Percentiles rank a stretch among this genome's conserved stretches.
phyloP scores from a whole-genome alignment of 208 protist species.

The Strigomonas culicis region DNA sequence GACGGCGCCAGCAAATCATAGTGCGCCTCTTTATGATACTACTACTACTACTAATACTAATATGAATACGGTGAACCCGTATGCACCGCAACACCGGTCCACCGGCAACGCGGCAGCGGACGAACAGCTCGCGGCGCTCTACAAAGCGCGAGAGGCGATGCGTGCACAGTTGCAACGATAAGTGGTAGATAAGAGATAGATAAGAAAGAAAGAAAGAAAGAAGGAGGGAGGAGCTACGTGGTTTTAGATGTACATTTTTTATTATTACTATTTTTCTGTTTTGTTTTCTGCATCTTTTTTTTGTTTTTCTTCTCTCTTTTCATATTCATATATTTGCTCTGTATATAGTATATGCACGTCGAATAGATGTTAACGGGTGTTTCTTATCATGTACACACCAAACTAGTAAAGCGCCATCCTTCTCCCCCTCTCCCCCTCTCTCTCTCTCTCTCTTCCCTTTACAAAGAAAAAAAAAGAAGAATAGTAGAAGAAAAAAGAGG shows the following conservation, averaged over 20 bases:
- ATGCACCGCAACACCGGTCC: constrained; percentile 17
- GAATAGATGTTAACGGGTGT: no score
- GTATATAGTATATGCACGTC: not conserved
- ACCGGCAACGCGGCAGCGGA: constrained; percentile 76
- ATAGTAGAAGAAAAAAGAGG: constrained; percentile 6
- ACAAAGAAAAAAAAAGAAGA: constrained; percentile 5
- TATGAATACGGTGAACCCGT: constrained; percentile 9
- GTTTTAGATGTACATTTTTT: constrained; percentile 12
- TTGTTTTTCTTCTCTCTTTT: constrained; percentile 10
- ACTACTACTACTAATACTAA: no score
- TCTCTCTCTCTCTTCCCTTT: not conserved
- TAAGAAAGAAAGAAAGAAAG: not conserved
- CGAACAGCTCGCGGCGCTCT: constrained; percentile 69
- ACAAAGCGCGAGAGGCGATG: constrained; percentile 70
- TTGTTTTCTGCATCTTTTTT: constrained; percentile 2
- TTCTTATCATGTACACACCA: not conserved
- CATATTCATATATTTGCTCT: constrained; percentile 1
- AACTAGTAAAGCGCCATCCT: not conserved
- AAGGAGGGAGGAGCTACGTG: no score
- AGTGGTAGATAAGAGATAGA: not conserved
- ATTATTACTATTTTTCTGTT: constrained; percentile 1
- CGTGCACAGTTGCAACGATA: constrained; percentile 33
- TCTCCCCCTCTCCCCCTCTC: not conserved
- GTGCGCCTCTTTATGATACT: no score
- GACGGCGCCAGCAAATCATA: no score